Base-by-base conservation (phyloP, 345 rosid genomes). In the Brassica carinata region DNA sequence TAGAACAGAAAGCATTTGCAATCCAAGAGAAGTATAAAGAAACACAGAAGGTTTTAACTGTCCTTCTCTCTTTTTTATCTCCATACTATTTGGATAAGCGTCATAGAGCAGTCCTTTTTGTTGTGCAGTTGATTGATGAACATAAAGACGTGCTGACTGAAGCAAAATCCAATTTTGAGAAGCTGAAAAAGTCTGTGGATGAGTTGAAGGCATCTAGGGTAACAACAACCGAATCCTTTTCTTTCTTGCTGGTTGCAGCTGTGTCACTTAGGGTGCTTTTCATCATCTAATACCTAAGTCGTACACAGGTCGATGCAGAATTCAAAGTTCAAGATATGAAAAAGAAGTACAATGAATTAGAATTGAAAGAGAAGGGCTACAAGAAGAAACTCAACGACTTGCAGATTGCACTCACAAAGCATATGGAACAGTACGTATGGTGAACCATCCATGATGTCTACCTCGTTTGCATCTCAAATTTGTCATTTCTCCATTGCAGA, bases 171-270 rank as follows among this genome's bases (percentile, higher is more conserved):
- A 88, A 90, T 48, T 90, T 85, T 71, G 96, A 93, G 77, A 83
- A 81, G 71, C 87, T 88, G 82, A 96, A 92, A 77, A 93, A 87
- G 81, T 78, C 78, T 72, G 91, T 96, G 58, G 96, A 93, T 86
- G 94, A 92, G 85, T 73, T 89, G 87, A 88, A 90, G 79, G 91
- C 96, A 77, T 90, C 94, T 61, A 90, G 93, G 97, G 98, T 93
- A 87, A 72, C 69, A 65, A 71, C 66, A 17, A 72, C 72, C 71
- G 26, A 77, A 55, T 75, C 65, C 36, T 59, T 77, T 48, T 63
- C 8, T 29, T 68, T 81, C 65, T 3, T 77, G 15, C 71, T 79
- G 6, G 76, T 66, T 71, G 51, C 5, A 11, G 15, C 57, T 71
- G 73, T 40, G 48, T 31, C 76, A 38, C 23, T 68, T 67, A 75